Conservation (phyloP, 2,329 filamentous ascomycete genomes). For the Neofusicoccum laricinum region DNA sequence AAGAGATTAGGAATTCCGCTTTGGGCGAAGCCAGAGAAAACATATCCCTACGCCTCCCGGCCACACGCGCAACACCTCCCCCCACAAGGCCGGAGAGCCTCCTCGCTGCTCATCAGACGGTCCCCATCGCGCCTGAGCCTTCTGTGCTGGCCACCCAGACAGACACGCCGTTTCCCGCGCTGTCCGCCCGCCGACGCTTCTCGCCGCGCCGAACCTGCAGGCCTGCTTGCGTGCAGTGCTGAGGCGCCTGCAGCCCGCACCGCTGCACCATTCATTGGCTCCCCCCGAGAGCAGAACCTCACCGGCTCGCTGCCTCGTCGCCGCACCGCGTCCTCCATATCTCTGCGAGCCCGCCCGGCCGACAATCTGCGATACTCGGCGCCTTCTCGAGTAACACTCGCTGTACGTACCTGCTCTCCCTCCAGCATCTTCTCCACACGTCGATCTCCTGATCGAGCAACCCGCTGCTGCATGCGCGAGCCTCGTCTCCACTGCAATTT, state of each 20-base stretch:
- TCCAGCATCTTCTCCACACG: neutral
- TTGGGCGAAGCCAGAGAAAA: constrained; percentile 14
- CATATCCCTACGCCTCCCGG: constrained; percentile 14
- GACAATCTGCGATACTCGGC: constrained; percentile 1
- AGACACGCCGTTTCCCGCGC: constrained; percentile 2
- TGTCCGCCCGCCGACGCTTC: constrained; percentile 12
- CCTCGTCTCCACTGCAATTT: constrained; percentile 16
- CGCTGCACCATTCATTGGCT: constrained; percentile 15
- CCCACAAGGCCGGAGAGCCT: constrained; percentile 10
- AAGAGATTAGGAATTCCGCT: constrained; percentile 14
- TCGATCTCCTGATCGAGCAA: constrained; percentile 13
- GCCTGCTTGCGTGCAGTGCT: constrained; percentile 7
- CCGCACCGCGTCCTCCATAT: constrained; percentile 5
- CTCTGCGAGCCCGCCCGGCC: neutral
- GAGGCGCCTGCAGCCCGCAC: constrained; percentile 14
- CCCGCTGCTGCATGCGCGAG: constrained; percentile 12
- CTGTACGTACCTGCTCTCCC: constrained; percentile 11
- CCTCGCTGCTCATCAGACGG: constrained; percentile 1
- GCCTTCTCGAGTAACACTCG: constrained; percentile 12
- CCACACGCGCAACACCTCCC: constrained; percentile 7
- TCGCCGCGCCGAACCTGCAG: constrained; percentile 11
- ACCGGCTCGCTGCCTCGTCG: constrained; percentile 11
- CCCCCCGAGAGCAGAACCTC: constrained; percentile 9
- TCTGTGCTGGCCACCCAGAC: neutral
- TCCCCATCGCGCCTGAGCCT: constrained; percentile 3